Base-by-base conservation (phyloP, 2,329 filamentous ascomycete species). In the Alternaria consortialis region DNA sequence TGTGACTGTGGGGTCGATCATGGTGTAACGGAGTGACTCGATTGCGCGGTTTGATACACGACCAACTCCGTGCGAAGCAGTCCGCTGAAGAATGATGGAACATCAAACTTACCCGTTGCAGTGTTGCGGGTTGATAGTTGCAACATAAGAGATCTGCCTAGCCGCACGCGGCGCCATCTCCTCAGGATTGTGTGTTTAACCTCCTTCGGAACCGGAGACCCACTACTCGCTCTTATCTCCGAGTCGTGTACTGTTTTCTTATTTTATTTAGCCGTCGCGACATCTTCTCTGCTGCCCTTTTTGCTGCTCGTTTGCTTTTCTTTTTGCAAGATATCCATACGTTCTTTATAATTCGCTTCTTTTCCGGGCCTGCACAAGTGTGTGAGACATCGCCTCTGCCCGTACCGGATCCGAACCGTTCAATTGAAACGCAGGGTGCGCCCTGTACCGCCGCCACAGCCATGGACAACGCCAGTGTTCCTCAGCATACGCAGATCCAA, bases 391-490 rank as follows among this genome's bases (percentile, higher is more conserved):
- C 36, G 48, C 36, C 54, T 43, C 36, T 46, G 25, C 34, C 47
- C 47, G 52, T 36, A 43, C 27, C 37, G 37, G 27, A 27, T 50
- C n/a, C 46, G 31, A 32, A 43, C 34, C 34, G 31, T 37, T 51
- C 11, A 23, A 46, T 50, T 25, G 15, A 27, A 9, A 55, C 48
- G 42, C 63, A 64, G 62, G 66, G 70, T 63, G 62, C 62, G 61
- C 68, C 66, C 62, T 68, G 64, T 67, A 52, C 56, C 47, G 29
- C 34, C 60, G 37, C 42, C 53, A 37, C 47, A 61, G 53, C 60
- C 64, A 76, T 76, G 73, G 72, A 72, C 48, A 67, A 70, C 58
- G 53, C 68, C 40, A 67, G 70, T 39, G 58, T 62, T 29, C 39
- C 39, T 6, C 70, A 68, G 47, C 56, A 65, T 39, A 66, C 70